These are phyloP conservation scores for Ceratobasidium sp. DNA, from an alignment of 1,284 basidiomycete species.

Conservation along the genomic window DNA sequence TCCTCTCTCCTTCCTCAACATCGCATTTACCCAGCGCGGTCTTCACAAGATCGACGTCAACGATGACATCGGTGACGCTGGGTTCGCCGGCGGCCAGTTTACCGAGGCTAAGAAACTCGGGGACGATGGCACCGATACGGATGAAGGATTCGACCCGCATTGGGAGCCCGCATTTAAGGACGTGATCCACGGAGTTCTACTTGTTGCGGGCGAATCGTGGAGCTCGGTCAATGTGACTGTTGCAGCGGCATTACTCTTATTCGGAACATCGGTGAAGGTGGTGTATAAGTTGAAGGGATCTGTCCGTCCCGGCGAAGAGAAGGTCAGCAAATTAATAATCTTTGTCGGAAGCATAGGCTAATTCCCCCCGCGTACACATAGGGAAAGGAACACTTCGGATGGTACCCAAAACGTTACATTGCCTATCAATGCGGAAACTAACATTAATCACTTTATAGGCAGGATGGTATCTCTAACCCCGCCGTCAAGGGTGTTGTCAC, in stretches of 20 bases:
- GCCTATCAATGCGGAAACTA: not conserved
- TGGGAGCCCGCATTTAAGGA: slow-evolving; percentile 57
- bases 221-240: slow-evolving; percentile 1
- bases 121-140: slow-evolving; percentile 53
- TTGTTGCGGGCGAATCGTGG: slow-evolving; percentile 44
- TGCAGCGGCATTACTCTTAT: not conserved
- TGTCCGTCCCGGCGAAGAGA: slow-evolving; percentile 45
- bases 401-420: not conserved
- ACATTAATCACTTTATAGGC: slow-evolving; percentile 41
- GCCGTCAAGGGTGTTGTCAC: slow-evolving; percentile 47
- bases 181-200: slow-evolving; percentile 54
- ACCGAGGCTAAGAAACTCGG: slow-evolving; percentile 54
- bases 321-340: slow-evolving; percentile 18
- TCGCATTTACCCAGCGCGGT: slow-evolving; percentile 50
- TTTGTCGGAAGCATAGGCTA: not conserved
- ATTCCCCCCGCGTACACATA: not conserved
- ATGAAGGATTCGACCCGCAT: slow-evolving; percentile 15
- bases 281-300: slow-evolving; percentile 46
- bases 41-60: slow-evolving; percentile 55
- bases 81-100: slow-evolving; percentile 57
- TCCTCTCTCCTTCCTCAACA: slow-evolving; percentile 48
- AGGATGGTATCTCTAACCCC: slow-evolving; percentile 49
- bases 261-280: slow-evolving; percentile 36
- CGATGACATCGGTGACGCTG: slow-evolving; percentile 56
- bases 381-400: slow-evolving; percentile 41